Percentiles rank a stretch among this genome's conserved stretches.
Evolutionary conservation across 176 grass and related monocot genomes (phyloP).

Genomic region (Phyllostachys edulis): DNA sequence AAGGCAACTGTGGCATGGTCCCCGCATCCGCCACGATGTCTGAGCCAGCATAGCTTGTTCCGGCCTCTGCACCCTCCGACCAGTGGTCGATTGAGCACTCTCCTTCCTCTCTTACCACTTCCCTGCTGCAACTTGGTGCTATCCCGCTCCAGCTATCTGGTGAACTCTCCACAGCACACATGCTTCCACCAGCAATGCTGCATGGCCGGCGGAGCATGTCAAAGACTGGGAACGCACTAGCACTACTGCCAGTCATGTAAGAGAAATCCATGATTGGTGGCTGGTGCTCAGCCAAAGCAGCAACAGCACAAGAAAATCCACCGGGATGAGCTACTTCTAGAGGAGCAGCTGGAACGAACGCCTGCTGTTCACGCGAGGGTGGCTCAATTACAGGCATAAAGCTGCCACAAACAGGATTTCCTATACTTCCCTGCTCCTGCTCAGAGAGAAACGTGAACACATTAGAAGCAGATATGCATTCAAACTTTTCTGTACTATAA

Average conservation of each 20-base stretch:
- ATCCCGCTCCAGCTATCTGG: constrained; percentile 59
- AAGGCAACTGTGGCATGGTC: constrained; percentile 39
- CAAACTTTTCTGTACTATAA: constrained; percentile 12
- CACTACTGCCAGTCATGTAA: constrained; percentile 46
- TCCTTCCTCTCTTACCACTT: constrained; percentile 62
- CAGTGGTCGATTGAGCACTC: constrained; percentile 84
- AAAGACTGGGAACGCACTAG: constrained; percentile 49
- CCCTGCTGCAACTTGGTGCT: constrained; percentile 54
- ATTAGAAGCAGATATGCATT: constrained; percentile 19
- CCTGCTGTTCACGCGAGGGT: constrained; percentile 47
- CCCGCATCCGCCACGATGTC: constrained; percentile 61
- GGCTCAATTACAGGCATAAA: constrained; percentile 60
- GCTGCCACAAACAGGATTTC: constrained; percentile 58
- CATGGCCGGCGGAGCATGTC: constrained; percentile 58
- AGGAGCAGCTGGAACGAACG: constrained; percentile 43
- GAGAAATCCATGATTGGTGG: constrained; percentile 53
- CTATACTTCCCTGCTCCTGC: constrained; percentile 81
- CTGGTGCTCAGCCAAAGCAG: constrained; percentile 72
- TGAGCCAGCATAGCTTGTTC: constrained; percentile 77
- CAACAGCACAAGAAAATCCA: constrained; percentile 78
- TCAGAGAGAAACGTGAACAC: constrained; percentile 25
- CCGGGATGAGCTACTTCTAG: constrained; percentile 66
- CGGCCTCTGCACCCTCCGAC: constrained; percentile 73
- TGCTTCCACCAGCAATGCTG: constrained; percentile 36
- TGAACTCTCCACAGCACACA: constrained; percentile 50